phyloP scores from a whole-genome alignment of 2,329 filamentous ascomycete genomes.

The Dothideomycetes sp. region DNA sequence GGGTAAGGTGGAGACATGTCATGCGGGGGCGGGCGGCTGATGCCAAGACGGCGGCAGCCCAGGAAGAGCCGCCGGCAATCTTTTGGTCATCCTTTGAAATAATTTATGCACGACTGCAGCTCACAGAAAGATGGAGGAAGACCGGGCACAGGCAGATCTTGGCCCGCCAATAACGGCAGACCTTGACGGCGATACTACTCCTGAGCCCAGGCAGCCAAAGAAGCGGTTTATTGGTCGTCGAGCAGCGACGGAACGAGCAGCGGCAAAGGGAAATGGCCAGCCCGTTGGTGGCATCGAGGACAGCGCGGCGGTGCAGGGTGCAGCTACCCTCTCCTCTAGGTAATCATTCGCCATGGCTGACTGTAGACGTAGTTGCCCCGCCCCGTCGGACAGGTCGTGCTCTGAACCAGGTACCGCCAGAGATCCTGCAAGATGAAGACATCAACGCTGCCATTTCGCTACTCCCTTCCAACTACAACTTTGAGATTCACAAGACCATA shows the following conservation, averaged over 20 bases:
- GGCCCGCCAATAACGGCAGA: constrained; percentile 59
- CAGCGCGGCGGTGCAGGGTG: constrained; percentile 59
- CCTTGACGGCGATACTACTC: constrained; percentile 38
- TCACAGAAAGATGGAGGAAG: constrained; percentile 57
- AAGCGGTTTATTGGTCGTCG: constrained; percentile 84
- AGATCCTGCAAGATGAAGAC: constrained; percentile 73
- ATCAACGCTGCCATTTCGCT: constrained; percentile 81
- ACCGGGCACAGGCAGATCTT: constrained; percentile 58
- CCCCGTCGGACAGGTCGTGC: constrained; percentile 64
- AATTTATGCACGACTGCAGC: not conserved
- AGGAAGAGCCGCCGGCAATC: not conserved
- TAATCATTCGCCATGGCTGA: not conserved
- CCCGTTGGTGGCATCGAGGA: constrained; percentile 42
- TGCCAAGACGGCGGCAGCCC: not conserved
- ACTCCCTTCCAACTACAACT: constrained; percentile 92
- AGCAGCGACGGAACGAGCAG: constrained; percentile 53
- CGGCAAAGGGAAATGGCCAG: constrained; percentile 32
- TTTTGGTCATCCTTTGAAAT: not conserved
- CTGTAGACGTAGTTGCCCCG: constrained; percentile 47
- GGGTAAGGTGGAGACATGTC: not conserved
- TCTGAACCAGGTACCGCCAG: constrained; percentile 81
- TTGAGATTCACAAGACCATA: constrained; percentile 97
- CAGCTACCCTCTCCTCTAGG: constrained; percentile 17
- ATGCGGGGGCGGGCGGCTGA: not conserved
- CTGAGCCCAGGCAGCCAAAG: constrained; percentile 60